Conservation (phyloP, 2,329 filamentous ascomycete species). For the Cladosporium sphaerospermum region DNA sequence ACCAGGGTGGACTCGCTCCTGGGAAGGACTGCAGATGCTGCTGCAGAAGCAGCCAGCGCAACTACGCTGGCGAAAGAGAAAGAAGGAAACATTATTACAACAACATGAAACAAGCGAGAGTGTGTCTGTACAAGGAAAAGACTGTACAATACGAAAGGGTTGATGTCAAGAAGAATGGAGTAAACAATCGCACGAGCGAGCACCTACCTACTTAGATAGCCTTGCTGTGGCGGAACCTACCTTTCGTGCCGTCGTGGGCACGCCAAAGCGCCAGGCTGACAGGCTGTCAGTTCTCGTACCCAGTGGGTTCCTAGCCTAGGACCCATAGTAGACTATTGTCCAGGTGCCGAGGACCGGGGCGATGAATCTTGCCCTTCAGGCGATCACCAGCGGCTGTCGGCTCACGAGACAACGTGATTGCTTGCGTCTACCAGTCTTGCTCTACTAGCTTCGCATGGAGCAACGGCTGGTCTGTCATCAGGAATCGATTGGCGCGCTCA, state of each 20-base stretch:
- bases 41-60: slow-evolving; percentile 8
- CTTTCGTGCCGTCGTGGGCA: neutral
- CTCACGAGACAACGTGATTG: neutral
- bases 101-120: slow-evolving; percentile 7
- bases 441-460: neutral
- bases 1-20: slow-evolving; percentile 3
- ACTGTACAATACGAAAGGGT: slow-evolving; percentile 5
- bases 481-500: slow-evolving; percentile 5
- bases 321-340: slow-evolving; percentile 3
- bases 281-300: slow-evolving; percentile 1
- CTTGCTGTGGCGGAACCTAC: neutral
- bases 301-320: slow-evolving; percentile 1
- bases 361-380: neutral
- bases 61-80: slow-evolving; percentile 10
- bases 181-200: neutral
- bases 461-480: slow-evolving; percentile 3
- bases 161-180: neutral
- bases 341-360: slow-evolving; percentile 5
- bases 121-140: neutral
- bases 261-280: slow-evolving; percentile 8
- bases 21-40: slow-evolving; percentile 8
- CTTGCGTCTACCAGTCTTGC: neutral
- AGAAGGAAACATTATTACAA: slow-evolving; percentile 9
- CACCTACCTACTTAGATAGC: slow-evolving; percentile 1
- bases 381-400: neutral